Evolutionary conservation across 352 stramenopile genomes (phyloP).

Genomic region (Phytophthora capsici): DNA sequence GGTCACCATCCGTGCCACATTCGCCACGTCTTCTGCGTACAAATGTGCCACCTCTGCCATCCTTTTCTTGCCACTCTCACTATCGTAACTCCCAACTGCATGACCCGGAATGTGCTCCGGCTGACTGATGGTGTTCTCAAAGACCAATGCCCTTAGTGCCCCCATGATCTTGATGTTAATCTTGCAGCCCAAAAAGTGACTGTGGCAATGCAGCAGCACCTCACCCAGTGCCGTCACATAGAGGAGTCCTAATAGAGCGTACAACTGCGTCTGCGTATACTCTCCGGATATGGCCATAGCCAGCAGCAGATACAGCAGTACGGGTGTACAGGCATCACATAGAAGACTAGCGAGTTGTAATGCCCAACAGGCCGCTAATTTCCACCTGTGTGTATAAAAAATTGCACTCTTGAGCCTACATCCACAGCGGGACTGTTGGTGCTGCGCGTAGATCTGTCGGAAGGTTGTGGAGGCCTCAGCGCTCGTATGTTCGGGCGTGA

Average conservation of each 20-base stretch:
- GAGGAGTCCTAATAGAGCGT: constrained; percentile 25
- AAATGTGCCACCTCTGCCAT: constrained; percentile 45
- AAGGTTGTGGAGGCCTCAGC: constrained; percentile 39
- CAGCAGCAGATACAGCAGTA: constrained; percentile 56
- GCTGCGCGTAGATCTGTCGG: constrained; percentile 32
- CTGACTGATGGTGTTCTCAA: constrained; percentile 48
- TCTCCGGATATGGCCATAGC: constrained; percentile 36
- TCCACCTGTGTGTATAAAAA: constrained; percentile 34
- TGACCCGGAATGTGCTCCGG: constrained; percentile 20
- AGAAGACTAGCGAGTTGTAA: constrained; percentile 47
- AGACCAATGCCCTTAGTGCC: constrained; percentile 41
- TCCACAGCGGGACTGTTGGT: background rate
- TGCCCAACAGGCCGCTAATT: constrained; percentile 42
- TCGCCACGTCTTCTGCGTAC: constrained; percentile 39
- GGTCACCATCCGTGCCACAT: constrained; percentile 29
- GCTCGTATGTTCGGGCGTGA: constrained; percentile 48
- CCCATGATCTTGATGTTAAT: constrained; percentile 46
- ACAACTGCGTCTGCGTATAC: constrained; percentile 35
- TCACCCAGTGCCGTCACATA: constrained; percentile 41
- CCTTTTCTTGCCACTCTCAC: constrained; percentile 38
- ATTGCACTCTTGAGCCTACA: constrained; percentile 46
- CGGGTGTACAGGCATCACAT: constrained; percentile 45
- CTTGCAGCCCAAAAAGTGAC: constrained; percentile 41
- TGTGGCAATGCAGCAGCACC: constrained; percentile 35
- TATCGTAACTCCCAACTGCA: constrained; percentile 30